Evolutionary conservation across 2,329 filamentous ascomycete genomes (phyloP), one percentile per base, ranked within the genome.

Genomic region (Neurospora sp.): DNA sequence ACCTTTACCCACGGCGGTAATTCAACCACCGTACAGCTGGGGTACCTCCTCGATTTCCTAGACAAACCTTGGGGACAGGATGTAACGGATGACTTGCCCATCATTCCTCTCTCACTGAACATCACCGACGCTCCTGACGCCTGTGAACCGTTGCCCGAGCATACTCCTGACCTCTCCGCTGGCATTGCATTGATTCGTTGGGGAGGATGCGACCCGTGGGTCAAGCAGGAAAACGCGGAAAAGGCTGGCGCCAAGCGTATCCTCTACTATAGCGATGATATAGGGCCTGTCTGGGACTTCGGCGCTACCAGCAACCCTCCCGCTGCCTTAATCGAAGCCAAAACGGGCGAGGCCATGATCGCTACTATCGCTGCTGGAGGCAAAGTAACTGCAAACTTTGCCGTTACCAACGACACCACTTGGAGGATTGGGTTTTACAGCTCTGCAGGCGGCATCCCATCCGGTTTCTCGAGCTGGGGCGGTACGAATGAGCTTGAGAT

Each of bases 401-500:
- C 83, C 36, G 80, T 82, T 69, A 81, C 82, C 71, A 81, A 82
- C 70, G 81, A 77, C 42, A 70, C 75, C 39, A 77, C 76, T 68
- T 72, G 68, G 58, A 66, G 23, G 5, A 52, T 71, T 9, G 70
- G 52, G 9, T 73, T 75, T 40, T 74, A 73, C 7, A 75, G 78
- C 70, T 71, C 74, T 3, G 76, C 79, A 13, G 80, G 80, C 13
- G 82, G 82, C 0, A 79, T 81, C n/a, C 78, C 84, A 3, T 82
- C 80, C 38, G 78, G 78, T 6, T 86, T 82, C 74, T 85, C 82
- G 6, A 83, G 82, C 28, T 86, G 85, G 84, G 85, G 85, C 1
- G 84, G 83, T 1, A 82, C 82, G 0, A 85, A 83, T 71, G 84
- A 87, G 69, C 78, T 86, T 3, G 77, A 82, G 38, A 78, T 86